A percentile compares a stretch with the other conserved stretches of the same genome.
Evolutionary conservation across 805 yeast genomes (phyloP).

Genomic region (Candida schatavii): DNA sequence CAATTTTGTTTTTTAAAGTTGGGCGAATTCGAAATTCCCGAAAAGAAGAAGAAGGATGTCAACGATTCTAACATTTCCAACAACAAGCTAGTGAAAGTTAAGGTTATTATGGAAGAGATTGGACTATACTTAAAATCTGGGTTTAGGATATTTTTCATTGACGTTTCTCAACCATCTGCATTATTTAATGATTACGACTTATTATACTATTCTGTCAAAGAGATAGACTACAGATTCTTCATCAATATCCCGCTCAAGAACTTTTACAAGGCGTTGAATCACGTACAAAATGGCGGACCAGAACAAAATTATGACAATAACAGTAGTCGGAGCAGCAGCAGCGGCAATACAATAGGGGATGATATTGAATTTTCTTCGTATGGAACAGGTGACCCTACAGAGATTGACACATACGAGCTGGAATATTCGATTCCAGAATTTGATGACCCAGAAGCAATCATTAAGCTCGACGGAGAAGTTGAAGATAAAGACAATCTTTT

Average conservation of each 20-base stretch:
- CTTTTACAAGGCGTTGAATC: constrained; percentile 44
- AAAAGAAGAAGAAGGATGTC: constrained; percentile 1
- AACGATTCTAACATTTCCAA: background rate
- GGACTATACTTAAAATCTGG: constrained; percentile 55
- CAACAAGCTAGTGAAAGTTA: constrained; percentile 32
- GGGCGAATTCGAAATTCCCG: constrained; percentile 45
- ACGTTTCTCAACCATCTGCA: constrained; percentile 39
- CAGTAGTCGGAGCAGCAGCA: background rate
- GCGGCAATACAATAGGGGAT: constrained; percentile 3
- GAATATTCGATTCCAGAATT: constrained; percentile 6
- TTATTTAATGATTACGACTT: constrained; percentile 42
- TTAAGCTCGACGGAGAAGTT: background rate
- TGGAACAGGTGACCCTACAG: constrained; percentile 25
- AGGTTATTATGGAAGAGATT: constrained; percentile 53
- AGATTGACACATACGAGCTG: constrained; percentile 19
- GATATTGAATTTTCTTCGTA: constrained; percentile 12
- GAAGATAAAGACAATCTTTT: constrained; percentile 3
- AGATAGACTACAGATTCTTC: constrained; percentile 39
- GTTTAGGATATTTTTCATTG: constrained; percentile 44
- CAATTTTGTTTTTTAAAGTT: constrained; percentile 49
- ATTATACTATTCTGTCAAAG: constrained; percentile 40
- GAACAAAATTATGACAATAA: constrained; percentile 12
- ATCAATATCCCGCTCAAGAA: constrained; percentile 47
- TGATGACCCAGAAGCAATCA: background rate
- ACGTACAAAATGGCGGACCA: constrained; percentile 25